A percentile compares a stretch with the other conserved stretches of the same genome.
Conservation (phyloP, 441 rosid genomes). For the Melastoma candidum region DNA sequence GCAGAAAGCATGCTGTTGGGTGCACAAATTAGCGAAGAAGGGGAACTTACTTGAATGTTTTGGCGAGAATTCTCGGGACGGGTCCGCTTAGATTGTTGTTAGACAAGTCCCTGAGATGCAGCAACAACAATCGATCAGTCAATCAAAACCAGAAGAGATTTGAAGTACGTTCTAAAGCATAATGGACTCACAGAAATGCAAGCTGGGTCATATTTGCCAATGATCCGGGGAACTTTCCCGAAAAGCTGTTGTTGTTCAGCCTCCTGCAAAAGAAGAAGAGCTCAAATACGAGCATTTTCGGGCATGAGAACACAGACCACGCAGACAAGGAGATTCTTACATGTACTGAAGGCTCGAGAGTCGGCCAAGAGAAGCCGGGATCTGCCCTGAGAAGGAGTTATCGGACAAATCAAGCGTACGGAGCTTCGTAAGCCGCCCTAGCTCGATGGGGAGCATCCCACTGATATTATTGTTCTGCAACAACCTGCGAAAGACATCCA, state of each 20-base stretch:
- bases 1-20: too few relatives aligned
- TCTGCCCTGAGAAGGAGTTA: conserved; percentile 55
- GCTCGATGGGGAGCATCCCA: conserved; percentile 65
- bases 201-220: conserved; percentile 83
- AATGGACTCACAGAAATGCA: conserved; percentile 65
- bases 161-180: neutral
- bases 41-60: conserved; percentile 67
- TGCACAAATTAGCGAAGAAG: too few relatives aligned
- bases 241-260: conserved; percentile 81
- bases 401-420: conserved; percentile 83
- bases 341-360: conserved; percentile 64
- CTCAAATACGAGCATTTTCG: conserved; percentile 9
- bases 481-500: conserved; percentile 35
- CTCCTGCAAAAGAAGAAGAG: conserved; percentile 38
- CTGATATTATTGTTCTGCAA: conserved; percentile 89
- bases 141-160: too few relatives aligned
- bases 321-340: conserved; percentile 29
- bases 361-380: conserved; percentile 54
- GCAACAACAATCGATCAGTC: too few relatives aligned
- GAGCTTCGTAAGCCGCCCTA: conserved; percentile 67
- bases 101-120: conserved; percentile 69
- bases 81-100: conserved; percentile 88
- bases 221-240: conserved; percentile 53
- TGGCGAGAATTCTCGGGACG: conserved; percentile 75
- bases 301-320: neutral